Conservation (phyloP, 2,329 filamentous ascomycete species). For the Emmonsiellopsis sp. region DNA sequence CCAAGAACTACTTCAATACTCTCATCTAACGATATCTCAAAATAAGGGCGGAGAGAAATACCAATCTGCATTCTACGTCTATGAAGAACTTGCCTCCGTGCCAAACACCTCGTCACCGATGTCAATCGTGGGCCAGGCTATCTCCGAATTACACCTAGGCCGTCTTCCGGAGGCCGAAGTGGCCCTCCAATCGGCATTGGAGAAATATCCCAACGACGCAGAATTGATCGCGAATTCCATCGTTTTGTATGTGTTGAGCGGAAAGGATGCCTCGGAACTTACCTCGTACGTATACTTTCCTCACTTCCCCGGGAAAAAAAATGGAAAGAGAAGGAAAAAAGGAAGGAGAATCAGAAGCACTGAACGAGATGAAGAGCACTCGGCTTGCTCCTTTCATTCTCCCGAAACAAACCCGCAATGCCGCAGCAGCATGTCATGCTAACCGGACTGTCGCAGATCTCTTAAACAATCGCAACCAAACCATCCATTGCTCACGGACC, state of each 20-base stretch:
- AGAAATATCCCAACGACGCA: slow-evolving; percentile 60
- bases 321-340: too few species aligned
- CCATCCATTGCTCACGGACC: slow-evolving; percentile 63
- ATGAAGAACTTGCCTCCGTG: slow-evolving; percentile 86
- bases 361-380: too few species aligned
- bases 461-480: slow-evolving; percentile 48
- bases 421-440: background rate
- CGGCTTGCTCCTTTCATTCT: too few species aligned
- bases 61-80: slow-evolving; percentile 95
- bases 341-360: too few species aligned
- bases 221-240: slow-evolving; percentile 75
- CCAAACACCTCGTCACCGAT: slow-evolving; percentile 67
- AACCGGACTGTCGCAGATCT: slow-evolving; percentile 14
- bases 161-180: slow-evolving; percentile 81
- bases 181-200: slow-evolving; percentile 69
- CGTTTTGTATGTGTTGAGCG: slow-evolving; percentile 67
- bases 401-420: too few species aligned
- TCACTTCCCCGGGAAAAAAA: background rate
- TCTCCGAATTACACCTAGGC: slow-evolving; percentile 84
- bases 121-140: slow-evolving; percentile 75
- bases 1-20: background rate
- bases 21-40: background rate
- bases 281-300: slow-evolving; percentile 42
- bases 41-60: slow-evolving; percentile 83
- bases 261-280: slow-evolving; percentile 58